Conservation (phyloP, 441 rosid genomes). For the Brassica hybrid region DNA sequence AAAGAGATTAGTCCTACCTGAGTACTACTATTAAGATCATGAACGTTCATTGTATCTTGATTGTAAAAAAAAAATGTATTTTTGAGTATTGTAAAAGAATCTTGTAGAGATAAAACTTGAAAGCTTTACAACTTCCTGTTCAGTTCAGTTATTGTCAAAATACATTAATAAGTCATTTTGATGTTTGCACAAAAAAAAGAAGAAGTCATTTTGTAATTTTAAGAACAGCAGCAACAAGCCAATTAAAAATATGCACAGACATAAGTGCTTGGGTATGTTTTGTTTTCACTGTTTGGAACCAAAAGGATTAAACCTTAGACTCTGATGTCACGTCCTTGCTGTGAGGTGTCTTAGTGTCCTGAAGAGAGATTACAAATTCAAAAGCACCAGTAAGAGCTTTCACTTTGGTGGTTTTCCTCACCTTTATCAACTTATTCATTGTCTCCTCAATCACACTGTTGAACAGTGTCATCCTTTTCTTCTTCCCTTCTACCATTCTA, state of each 20-base stretch:
- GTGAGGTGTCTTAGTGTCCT: constrained; percentile 44
- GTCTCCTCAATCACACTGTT: constrained; percentile 65
- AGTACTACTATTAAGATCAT: too few species aligned
- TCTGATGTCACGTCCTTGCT: constrained; percentile 32
- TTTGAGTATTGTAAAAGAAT: not conserved
- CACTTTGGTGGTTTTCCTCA: constrained; percentile 59
- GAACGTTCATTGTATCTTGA: constrained; percentile 12
- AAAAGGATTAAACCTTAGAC: constrained; percentile 40
- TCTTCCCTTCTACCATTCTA: constrained; percentile 38
- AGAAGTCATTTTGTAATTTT: constrained; percentile 8
- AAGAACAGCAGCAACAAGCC: constrained; percentile 8
- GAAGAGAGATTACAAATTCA: constrained; percentile 61
- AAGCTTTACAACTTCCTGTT: constrained; percentile 29
- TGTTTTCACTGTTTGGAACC: constrained; percentile 18
- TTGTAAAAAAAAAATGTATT: constrained; percentile 16
- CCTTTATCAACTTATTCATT: constrained; percentile 46
- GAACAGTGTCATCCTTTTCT: constrained; percentile 42
- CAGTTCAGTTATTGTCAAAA: constrained; percentile 24
- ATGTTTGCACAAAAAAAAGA: too few species aligned
- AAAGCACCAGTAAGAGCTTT: constrained; percentile 70
- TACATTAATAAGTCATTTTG: not conserved
- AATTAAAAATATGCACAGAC: constrained; percentile 26
- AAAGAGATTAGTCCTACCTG: constrained; percentile 39
- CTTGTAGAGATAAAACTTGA: constrained; percentile 27
- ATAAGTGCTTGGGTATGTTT: not conserved